Base-by-base conservation (phyloP, 305 asterid genomes). In the Fraxinus ornus region DNA sequence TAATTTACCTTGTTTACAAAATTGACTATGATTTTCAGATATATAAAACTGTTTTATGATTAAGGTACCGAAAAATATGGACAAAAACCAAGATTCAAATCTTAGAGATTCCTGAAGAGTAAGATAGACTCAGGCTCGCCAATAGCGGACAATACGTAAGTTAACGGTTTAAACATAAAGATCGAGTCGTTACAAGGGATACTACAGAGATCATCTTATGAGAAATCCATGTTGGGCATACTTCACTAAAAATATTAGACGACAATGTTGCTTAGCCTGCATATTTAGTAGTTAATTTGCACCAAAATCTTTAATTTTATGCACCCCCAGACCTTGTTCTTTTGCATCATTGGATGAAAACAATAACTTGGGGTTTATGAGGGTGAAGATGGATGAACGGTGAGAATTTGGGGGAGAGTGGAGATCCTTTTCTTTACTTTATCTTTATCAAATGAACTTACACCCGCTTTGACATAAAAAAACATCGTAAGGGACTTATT, bases 31-130 rank as follows among this genome's bases (percentile, higher is more conserved):
- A 47, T 47, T 47, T 47, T 47, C 6, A 3, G 19, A 3, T 30
- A 77, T 13, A 66, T 71, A 33, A 79, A 82, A 47, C 36, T 82
- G 79, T 82, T 75, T 68, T 47, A 47, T 47, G 83, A 78, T 87
- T 80, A 85, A 82, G 86, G 89, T 86, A 83, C 86, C 83, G 88
- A 85, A 87, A 47, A 47, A 85, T 78, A 80, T 82, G 85, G 88
- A 87, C 74, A 84, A 82, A 82, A 77, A 74, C 73, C 55, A 79
- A 78, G 57, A 15, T 47, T 47, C 57, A 12, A 13, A 13, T 15
- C 1, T 0, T 47, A 47, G 6, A 47, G 13, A 47, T 47, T 3
- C n/a, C 6, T 47, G n/a, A 13, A 1, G 57, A 3, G 55, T 47
- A 13, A 47, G 6, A 47, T 47, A 3, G n/a, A 15, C 6, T 47